Conservation (phyloP, 768 basidiomycete species). For the Phylloporus rhodoxanthus region DNA sequence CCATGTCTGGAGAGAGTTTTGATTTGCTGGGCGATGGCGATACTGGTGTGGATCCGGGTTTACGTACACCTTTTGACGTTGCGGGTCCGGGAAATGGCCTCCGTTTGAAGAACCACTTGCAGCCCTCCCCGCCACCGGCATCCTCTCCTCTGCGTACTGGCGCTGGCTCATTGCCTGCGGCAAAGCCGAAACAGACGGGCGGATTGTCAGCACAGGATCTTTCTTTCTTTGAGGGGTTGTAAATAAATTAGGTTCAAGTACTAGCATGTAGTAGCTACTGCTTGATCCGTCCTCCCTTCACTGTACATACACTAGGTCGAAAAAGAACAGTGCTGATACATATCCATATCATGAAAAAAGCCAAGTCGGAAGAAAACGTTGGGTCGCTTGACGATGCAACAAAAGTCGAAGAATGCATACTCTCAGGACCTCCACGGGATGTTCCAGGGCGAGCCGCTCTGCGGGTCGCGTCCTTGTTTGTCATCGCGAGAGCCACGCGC, state of each 20-base stretch:
- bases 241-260: constrained; percentile 3
- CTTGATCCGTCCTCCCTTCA: not conserved
- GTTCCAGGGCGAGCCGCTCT: constrained; percentile 8
- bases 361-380: not conserved
- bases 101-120: constrained; percentile 1
- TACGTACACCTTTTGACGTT: constrained; percentile 2
- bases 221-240: constrained; percentile 81
- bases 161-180: constrained; percentile 2
- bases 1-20: constrained; percentile 1
- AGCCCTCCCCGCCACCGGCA: constrained; percentile 16
- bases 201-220: constrained; percentile 79
- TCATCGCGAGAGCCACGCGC: constrained; percentile 4
- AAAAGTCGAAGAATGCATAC: not conserved
- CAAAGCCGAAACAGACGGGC: constrained; percentile 33
- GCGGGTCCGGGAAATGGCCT: not conserved
- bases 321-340: not conserved
- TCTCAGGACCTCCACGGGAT: constrained; percentile 14
- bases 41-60: not conserved
- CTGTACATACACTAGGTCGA: not conserved
- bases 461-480: constrained; percentile 2
- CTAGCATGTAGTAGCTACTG: not conserved
- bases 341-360: not conserved
- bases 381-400: not conserved
- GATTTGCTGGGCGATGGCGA: constrained; percentile 18
- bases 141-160: constrained; percentile 12